Evolutionary conservation across 176 grass and related monocot species (phyloP), one percentile per base, ranked within the genome.

Genomic region (Musa beccarii): DNA sequence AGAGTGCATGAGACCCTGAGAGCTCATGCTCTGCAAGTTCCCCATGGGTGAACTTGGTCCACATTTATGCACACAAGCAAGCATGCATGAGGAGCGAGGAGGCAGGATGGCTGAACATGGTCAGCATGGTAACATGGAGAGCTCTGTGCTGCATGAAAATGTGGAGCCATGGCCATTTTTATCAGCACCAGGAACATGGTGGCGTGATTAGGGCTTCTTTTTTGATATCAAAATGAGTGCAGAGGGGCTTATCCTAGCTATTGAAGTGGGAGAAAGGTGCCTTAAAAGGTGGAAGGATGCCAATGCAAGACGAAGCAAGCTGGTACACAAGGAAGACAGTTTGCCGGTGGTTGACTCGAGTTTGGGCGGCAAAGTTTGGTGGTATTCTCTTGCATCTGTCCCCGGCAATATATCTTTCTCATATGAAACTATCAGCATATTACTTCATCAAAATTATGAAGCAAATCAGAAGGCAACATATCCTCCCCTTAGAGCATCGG

Each of bases 231-330:
- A 49, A 69, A 17, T 49, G 29, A 69, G 66, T 49, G 66, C 4
- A 16, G 19, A 51, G 66, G 12, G 25, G 28, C 29, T 49, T 14
- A 69, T 69, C 29, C 19, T 68, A 7, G 65, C 15, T 43, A 68
- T 29, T 49, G 10, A 68, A 68, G 65, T 43, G 25, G 65, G 20
- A 43, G 34, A 1, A 51, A 51, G 68, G 68, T 70, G 11, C 17
- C 68, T 70, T 70, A 51, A 51, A 70, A 70, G 19, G 68, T 51
- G 43, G 43, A 51, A 51, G 68, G 49, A 50, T 70, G 68, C 68
- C 68, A n/a, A 70, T 1, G 68, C 43, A 51, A 20, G 43, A 51
- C 68, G 68, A 51, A 51, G 68, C 68, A 51, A 70, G 43, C 21
- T 70, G 49, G 43, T 70, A 20, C 10, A 49, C 13, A 5, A 21